Percentiles rank a stretch among this genome's conserved stretches.
phyloP scores from a whole-genome alignment of 2,329 filamentous ascomycete species.

The Diaporthe nobilis region DNA sequence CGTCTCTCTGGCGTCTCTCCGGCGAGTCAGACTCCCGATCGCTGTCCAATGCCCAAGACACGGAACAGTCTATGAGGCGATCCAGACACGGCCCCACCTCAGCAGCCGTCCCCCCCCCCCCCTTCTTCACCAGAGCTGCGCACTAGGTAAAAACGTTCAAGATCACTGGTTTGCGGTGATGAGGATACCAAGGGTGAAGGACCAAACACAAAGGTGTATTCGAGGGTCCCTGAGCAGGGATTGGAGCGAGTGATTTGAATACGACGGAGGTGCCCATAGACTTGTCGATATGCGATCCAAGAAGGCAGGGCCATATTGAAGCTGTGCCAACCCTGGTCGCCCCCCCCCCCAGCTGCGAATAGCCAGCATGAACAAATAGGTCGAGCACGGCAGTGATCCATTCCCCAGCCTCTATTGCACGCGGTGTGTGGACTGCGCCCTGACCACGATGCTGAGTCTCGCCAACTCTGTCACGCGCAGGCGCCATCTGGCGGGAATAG shows the following conservation, averaged over 20 bases:
- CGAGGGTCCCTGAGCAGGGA: not conserved
- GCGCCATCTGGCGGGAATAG: not conserved
- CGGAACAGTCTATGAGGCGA: not conserved
- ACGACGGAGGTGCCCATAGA: not conserved
- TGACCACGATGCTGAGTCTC: not conserved
- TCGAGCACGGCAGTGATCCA: not conserved
- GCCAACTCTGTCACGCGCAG: not conserved
- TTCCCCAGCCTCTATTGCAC: not conserved
- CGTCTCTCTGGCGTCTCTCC: not conserved
- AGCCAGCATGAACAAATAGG: not conserved
- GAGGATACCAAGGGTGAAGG: not conserved
- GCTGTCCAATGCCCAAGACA: not conserved
- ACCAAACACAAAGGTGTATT: not conserved
- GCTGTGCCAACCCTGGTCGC: too few species aligned
- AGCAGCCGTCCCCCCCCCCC: not conserved
- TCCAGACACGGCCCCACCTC: not conserved
- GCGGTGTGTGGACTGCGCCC: not conserved
- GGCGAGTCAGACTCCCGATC: not conserved
- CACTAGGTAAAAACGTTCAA: not conserved
- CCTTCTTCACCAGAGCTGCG: too few species aligned
- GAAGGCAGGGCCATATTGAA: not conserved
- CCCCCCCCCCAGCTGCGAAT: not conserved
- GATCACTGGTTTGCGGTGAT: not conserved
- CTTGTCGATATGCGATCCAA: not conserved
- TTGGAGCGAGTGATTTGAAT: not conserved